Evolutionary conservation across 192 early-diverging fungal genomes (phyloP), one percentile per base, ranked within the genome.

Genomic region (Gryganskiella cystojenkinii): DNA sequence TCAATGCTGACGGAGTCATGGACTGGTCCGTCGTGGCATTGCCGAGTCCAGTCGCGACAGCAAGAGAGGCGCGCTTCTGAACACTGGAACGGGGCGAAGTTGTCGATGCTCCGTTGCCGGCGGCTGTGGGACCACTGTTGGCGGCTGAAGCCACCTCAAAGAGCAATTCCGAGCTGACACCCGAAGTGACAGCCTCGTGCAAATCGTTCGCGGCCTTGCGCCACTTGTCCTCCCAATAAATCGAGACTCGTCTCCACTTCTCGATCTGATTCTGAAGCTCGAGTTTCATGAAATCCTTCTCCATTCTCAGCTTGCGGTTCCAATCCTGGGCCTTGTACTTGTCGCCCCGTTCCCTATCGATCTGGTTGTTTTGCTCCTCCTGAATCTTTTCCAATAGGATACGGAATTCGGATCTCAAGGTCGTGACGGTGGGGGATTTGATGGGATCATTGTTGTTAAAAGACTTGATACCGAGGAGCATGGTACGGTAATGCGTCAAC

Each of bases 361-460:
- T 4, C 14, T 78, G 74, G 6, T 55, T 47, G 61, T 78, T 78
- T 30, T 78, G 74, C 31, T 78, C 74, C 45, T 67, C 74, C 28
- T 78, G 74, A 35, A 78, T 64, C 67, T 78, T 78, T 28, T 78
- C 74, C 60, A 78, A 44, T 9, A 78, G 61, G 14, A 64, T 42
- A n/a, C 74, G 67, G 61, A 78, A 78, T 30, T 78, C 74, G 22
- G 74, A 63, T 30, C 74, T 52, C 19, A 78, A 60, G 3, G 74
- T 78, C 11, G 74, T 64, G 25, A 78, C 74, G 0, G 74, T 78
- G 19, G 74, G 74, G 5, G 74, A 78, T 49, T 78, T 78, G 67
- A 78, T 78, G 14, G 74, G 74, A 25, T 78, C 74, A 52, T 78
- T 78, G 43, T 78, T 78, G 67, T 78, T 78, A 42, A 78, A 78